Evolutionary conservation across 495 filamentous ascomycete species (phyloP), one percentile per base, ranked within the genome.

Genomic region (Penicillium malachiteum): DNA sequence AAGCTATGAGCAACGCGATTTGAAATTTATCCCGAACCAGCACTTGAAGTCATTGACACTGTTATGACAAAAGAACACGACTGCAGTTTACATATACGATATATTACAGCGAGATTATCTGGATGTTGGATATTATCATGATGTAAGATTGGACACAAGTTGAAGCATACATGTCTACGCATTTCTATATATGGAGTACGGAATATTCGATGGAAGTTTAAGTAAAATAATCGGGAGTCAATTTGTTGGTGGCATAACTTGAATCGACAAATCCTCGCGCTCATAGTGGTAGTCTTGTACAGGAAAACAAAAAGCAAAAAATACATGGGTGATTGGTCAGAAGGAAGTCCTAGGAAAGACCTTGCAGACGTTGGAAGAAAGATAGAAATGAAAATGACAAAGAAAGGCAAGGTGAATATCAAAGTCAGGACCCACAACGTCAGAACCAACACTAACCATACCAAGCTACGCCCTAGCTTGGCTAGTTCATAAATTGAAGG

Each of bases 241-340:
- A 32, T 14, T 32, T 30, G 18, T 37, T 32, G 37, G 8, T 51
- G 32, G 26, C 13, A 51, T 9, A n/a, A 26, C 21, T 26, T 26
- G 21, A 26, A 49, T 48, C n/a, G 37, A 46, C 18, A 17, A 32
- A 43, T 30, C 21, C 52, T 48, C 17, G 11, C 35, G 16, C 18
- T 40, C 35, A 18, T 48, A 55, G 48, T 48, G 17, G 43, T 55
- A 55, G 38, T 55, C 52, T 54, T 55, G 44, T 55, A 55, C 52
- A 55, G 35, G 48, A 18, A 51, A 48, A 16, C 8, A 55, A 54
- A 39, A 50, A 16, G 40, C 39, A 41, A 31, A 50, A 50, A 8
- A 12, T 48, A 38, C 16, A 52, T 44, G 38, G n/a, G 38, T 31
- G 16, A 48, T 26, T 57, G 46, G 34, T 40, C 43, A 48, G 51